These are phyloP conservation scores for Xylariales sp. DNA, from an alignment of 2,329 filamentous ascomycete genomes.

Conservation along the genomic window DNA sequence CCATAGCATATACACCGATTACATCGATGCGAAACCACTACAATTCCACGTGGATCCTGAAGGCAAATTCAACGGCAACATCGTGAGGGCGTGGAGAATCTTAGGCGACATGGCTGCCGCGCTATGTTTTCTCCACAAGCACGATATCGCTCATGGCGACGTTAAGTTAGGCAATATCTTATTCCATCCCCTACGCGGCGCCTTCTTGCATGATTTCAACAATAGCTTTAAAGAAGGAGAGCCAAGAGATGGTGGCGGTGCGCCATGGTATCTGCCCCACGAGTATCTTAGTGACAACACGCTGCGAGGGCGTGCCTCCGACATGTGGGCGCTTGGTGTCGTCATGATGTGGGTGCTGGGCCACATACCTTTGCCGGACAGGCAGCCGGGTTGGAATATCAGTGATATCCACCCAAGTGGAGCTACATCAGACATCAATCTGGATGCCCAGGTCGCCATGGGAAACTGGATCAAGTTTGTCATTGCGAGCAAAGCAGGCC, in stretches of 20 bases:
- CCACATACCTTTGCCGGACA: conserved; percentile 13
- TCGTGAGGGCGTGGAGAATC: conserved; percentile 16
- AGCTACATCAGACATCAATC: neutral
- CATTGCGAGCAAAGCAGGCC: neutral
- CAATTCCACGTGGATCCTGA: neutral
- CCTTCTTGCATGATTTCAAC: conserved; percentile 11
- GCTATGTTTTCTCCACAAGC: conserved; percentile 11
- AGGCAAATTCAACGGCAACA: conserved; percentile 12
- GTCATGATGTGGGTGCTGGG: conserved; percentile 21
- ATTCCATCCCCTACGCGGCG: conserved; percentile 16
- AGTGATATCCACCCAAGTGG: neutral
- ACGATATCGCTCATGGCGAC: conserved; percentile 11
- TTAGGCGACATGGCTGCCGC: conserved; percentile 15
- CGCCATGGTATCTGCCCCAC: conserved; percentile 21
- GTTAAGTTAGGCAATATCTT: conserved; percentile 17
- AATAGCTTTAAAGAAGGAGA: neutral
- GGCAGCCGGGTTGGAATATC: neutral
- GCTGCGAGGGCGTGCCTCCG: neutral
- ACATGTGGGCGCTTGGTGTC: conserved; percentile 26
- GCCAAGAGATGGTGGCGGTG: too few relatives aligned
- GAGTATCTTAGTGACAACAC: neutral
- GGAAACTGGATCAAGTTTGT: neutral
- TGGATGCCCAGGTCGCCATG: neutral
- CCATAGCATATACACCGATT: conserved; percentile 17
- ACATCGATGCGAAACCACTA: conserved; percentile 6